Conservation (phyloP, 176 grass and related monocot species). For the Cenchrus purpureus region DNA sequence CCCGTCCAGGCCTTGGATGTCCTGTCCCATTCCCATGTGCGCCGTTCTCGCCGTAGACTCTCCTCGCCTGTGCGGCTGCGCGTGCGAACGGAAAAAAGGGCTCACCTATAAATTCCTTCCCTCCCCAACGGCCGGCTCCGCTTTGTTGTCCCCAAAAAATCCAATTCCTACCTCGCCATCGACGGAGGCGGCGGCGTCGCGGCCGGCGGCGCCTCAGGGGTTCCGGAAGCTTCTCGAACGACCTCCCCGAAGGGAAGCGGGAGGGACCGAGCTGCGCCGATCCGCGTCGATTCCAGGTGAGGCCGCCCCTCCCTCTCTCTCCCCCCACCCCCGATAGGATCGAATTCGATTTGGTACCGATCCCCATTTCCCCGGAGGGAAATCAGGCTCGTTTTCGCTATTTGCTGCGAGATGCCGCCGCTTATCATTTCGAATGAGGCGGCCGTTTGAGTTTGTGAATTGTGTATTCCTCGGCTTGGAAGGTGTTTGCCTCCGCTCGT, state of each 20-base stretch:
- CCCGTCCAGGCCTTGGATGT: background rate
- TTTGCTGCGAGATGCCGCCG: background rate
- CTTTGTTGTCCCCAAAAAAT: background rate
- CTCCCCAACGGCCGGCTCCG: conserved; percentile 23
- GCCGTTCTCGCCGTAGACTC: background rate
- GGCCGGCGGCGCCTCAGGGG: background rate
- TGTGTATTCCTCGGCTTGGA: background rate
- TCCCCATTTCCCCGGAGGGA: background rate
- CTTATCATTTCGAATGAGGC: background rate
- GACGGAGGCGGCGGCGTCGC: conserved; percentile 29
- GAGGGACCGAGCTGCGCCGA: background rate
- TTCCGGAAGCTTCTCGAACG: conserved; percentile 5
- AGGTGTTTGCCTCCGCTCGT: background rate
- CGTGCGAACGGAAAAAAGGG: no score
- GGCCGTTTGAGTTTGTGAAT: background rate
- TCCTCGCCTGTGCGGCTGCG: no score
- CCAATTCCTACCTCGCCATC: background rate
- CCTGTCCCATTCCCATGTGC: conserved; percentile 5
- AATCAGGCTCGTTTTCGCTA: background rate
- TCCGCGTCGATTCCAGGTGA: conserved; percentile 4
- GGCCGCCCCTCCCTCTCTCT: background rate
- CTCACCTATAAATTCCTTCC: conserved; percentile 38
- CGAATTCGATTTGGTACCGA: conserved; percentile 15
- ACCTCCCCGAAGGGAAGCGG: background rate
- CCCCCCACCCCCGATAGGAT: background rate